Conservation (phyloP, 2,329 filamentous ascomycete species). For the Trichoderma koningiopsis region DNA sequence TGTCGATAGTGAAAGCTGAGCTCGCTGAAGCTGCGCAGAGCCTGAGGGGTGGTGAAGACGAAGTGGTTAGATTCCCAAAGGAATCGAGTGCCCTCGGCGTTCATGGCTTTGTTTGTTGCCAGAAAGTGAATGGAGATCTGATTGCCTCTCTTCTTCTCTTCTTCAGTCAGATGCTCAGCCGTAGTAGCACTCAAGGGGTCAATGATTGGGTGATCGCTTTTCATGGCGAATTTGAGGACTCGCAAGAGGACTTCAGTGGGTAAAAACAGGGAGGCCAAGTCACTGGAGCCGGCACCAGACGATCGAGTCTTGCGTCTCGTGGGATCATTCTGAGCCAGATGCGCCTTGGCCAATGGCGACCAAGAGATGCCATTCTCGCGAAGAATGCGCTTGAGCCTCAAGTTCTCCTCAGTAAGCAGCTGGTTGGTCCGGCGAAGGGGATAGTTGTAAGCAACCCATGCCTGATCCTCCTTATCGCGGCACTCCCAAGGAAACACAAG, state of each 20-base stretch:
- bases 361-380: conserved; percentile 56
- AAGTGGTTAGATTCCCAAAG: conserved; percentile 58
- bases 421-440: conserved; percentile 52
- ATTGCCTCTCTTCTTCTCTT: conserved; percentile 48
- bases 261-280: conserved; percentile 45
- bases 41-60: conserved; percentile 55
- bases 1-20: conserved; percentile 47
- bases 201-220: conserved; percentile 52
- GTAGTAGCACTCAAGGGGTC: conserved; percentile 54
- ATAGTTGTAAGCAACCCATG: conserved; percentile 50
- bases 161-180: conserved; percentile 46
- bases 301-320: conserved; percentile 40
- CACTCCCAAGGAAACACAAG: conserved; percentile 51
- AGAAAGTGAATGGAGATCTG: conserved; percentile 58
- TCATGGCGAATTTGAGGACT: conserved; percentile 55
- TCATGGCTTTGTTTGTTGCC: conserved; percentile 53
- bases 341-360: conserved; percentile 44
- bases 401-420: conserved; percentile 51
- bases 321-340: conserved; percentile 38
- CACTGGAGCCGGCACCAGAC: conserved; percentile 33
- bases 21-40: conserved; percentile 53
- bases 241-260: conserved; percentile 56
- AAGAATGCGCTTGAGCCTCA: conserved; percentile 53
- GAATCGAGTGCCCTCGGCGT: conserved; percentile 51
- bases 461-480: conserved; percentile 55